Percentiles rank a stretch among this genome's conserved stretches.
Evolutionary conservation across 140 eudicot genomes (phyloP).

Genomic region (Flaveria floridana): DNA sequence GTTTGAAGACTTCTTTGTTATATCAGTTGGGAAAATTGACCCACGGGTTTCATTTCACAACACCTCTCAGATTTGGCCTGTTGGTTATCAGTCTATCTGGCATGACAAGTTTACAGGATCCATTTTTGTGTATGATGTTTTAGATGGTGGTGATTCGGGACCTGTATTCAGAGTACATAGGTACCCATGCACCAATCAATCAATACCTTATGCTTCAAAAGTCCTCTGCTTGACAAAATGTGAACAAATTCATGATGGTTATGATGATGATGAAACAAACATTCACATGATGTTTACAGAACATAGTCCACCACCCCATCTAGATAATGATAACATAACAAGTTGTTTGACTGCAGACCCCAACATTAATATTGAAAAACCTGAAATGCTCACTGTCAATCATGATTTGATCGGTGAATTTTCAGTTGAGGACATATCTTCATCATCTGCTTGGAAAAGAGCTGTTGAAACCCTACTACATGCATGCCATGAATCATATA

Average conservation of each 20-base stretch:
- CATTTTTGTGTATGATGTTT: constrained; percentile 56
- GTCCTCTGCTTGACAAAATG: constrained; percentile 43
- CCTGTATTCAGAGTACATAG: constrained; percentile 70
- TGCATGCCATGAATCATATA: constrained; percentile 50
- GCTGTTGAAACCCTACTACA: constrained; percentile 45
- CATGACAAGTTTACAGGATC: constrained; percentile 94
- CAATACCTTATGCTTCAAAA: constrained; percentile 71
- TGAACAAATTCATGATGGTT: constrained; percentile 34
- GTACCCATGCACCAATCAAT: constrained; percentile 63
- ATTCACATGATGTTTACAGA: constrained; percentile 57
- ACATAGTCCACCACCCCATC: constrained; percentile 51
- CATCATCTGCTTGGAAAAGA: constrained; percentile 64
- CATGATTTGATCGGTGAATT: constrained; percentile 57
- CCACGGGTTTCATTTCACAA: constrained; percentile 59
- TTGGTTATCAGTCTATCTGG: constrained; percentile 87
- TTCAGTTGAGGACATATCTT: constrained; percentile 60
- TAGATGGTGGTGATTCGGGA: constrained; percentile 72
- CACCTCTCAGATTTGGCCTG: constrained; percentile 67
- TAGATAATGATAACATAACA: constrained; percentile 34
- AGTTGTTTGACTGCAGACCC: constrained; percentile 34
- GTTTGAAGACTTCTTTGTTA: constrained; percentile 74
- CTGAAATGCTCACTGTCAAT: constrained; percentile 5
- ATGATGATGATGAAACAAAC: constrained; percentile 48
- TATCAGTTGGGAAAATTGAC: constrained; percentile 73
- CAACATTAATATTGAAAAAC: constrained; percentile 28